Conservation (phyloP, 192 early-diverging fungal genomes). For the Dimargaris xerosporica region DNA sequence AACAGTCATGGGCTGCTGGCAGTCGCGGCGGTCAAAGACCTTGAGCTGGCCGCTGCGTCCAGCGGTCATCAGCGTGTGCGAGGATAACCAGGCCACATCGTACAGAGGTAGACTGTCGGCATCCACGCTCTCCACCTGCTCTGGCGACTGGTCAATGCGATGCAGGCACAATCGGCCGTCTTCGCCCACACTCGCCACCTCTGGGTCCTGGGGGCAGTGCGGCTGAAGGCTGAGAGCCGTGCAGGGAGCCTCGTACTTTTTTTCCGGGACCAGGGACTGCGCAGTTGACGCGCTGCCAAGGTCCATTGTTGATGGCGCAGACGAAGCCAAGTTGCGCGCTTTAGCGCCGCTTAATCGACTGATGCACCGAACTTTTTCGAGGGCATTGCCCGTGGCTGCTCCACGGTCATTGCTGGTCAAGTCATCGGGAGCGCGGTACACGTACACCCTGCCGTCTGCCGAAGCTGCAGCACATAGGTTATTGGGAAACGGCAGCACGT, state of each 20-base stretch:
- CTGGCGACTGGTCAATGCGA: constrained; percentile 25
- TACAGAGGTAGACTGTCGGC: constrained; percentile 15
- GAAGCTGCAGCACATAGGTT: constrained; percentile 1
- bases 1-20: constrained; percentile 16
- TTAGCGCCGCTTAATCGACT: background rate
- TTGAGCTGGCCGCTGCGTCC: constrained; percentile 30
- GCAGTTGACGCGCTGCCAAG: too few species aligned
- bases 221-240: constrained; percentile 26
- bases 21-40: constrained; percentile 24
- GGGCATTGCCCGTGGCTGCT: background rate
- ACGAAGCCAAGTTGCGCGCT: background rate
- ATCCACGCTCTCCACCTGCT: background rate
- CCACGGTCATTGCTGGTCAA: background rate
- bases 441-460: background rate
- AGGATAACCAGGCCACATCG: constrained; percentile 28
- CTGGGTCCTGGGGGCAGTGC: background rate
- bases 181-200: constrained; percentile 31
- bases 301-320: background rate
- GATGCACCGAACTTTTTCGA: background rate
- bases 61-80: constrained; percentile 19
- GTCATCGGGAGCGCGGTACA: background rate
- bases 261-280: background rate
- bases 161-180: constrained; percentile 20
- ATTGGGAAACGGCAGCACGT: background rate
- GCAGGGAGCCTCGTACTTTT: background rate